Evolutionary conservation across 768 basidiomycete species (phyloP).

Genomic region (Harrya chromipes): DNA sequence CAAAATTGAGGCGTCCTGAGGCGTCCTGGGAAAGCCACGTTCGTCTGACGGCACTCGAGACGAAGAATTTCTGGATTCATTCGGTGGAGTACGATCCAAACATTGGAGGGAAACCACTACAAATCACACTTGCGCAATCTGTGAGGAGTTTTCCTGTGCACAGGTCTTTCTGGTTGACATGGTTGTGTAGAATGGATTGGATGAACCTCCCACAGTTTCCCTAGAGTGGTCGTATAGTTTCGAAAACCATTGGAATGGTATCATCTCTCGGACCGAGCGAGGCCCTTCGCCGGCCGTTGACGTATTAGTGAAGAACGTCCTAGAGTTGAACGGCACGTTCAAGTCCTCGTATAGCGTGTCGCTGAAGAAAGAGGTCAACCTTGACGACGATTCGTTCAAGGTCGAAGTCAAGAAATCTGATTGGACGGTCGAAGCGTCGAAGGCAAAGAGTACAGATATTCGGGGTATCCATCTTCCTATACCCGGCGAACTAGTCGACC

Average conservation of each 20-base stretch:
- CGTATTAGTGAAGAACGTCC: neutral
- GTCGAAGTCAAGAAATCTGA: neutral
- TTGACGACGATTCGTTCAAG: neutral
- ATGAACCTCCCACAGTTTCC: neutral
- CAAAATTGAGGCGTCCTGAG: neutral
- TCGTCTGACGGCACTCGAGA: neutral
- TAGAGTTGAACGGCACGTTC: neutral
- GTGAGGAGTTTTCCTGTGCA: neutral
- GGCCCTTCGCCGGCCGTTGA: neutral
- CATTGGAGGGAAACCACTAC: neutral
- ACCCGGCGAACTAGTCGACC: neutral
- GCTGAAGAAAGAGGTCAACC: neutral
- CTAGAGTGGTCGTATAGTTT: slow-evolving; percentile 1
- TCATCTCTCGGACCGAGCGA: neutral
- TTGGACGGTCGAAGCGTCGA: neutral
- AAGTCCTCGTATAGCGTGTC: neutral
- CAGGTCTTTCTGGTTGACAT: neutral
- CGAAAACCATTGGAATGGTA: neutral
- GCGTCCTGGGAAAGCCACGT: neutral
- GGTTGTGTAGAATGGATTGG: neutral
- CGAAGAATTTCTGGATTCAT: neutral
- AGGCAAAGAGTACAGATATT: neutral
- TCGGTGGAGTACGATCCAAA: neutral
- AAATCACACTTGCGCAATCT: neutral
- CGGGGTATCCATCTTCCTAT: neutral